Conservation (phyloP, 2,329 filamentous ascomycete species). For the Claviceps paspali region DNA sequence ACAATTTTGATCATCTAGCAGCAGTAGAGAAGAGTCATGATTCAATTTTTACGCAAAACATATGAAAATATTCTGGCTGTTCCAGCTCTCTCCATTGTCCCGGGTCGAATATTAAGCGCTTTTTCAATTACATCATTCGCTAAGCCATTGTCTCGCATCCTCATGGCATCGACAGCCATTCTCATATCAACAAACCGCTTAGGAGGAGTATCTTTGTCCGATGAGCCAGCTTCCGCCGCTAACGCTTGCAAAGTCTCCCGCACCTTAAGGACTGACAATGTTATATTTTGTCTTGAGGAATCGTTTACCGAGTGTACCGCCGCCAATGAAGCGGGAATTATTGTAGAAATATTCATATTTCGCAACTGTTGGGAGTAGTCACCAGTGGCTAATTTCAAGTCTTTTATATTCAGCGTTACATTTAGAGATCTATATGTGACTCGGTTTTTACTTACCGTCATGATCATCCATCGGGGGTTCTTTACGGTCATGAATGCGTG, state of each 20-base stretch:
- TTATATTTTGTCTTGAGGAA: background rate
- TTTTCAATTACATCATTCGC: slow-evolving; percentile 1
- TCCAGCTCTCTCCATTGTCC: background rate
- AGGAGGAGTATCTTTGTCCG: background rate
- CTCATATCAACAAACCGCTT: slow-evolving; percentile 5
- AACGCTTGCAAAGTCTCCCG: background rate
- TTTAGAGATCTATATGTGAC: too few species aligned
- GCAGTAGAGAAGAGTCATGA: too few species aligned
- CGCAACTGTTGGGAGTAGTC: too few species aligned
- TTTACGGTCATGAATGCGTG: too few species aligned
- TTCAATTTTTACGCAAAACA: background rate
- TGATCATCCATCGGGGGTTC: too few species aligned
- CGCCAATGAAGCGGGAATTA: too few species aligned
- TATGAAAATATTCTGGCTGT: background rate
- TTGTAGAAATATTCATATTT: too few species aligned
- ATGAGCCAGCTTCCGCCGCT: background rate
- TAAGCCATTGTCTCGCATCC: slow-evolving; percentile 2
- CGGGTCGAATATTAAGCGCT: background rate
- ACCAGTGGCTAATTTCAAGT: too few species aligned
- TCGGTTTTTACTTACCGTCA: too few species aligned
- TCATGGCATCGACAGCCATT: background rate
- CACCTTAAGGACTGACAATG: background rate
- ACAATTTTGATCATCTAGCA: too few species aligned
- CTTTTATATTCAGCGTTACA: too few species aligned
- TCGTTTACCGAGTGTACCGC: too few species aligned